Conservation (phyloP, 2,329 filamentous ascomycete species). For the Lasiodiplodia sp. region DNA sequence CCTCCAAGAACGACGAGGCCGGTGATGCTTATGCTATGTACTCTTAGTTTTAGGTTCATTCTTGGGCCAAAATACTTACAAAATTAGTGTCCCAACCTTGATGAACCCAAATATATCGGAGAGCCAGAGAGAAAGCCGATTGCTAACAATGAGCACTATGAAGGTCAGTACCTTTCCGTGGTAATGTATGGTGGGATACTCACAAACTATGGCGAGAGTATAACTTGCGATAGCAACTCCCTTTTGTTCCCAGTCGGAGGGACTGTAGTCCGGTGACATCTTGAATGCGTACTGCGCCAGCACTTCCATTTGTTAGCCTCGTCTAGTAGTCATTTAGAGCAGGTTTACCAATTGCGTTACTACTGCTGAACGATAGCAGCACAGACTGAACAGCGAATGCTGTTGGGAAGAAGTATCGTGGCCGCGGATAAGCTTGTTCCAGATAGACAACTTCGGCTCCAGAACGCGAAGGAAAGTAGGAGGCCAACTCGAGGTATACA, state of each 20-base stretch:
- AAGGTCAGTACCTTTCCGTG: not conserved
- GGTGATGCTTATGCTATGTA: constrained; percentile 37
- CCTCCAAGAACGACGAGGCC: constrained; percentile 43
- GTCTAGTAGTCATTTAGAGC: too few relatives aligned
- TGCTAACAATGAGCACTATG: constrained; percentile 59
- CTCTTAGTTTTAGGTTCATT: not conserved
- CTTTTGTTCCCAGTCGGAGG: constrained; percentile 69
- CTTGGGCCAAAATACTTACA: constrained; percentile 39
- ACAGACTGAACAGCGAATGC: constrained; percentile 58
- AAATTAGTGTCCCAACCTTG: constrained; percentile 70
- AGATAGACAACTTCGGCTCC: constrained; percentile 73
- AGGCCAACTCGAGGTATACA: constrained; percentile 69
- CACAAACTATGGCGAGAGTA: constrained; percentile 64
- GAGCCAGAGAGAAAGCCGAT: constrained; percentile 63
- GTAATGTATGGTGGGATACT: not conserved
- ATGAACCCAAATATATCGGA: constrained; percentile 65
- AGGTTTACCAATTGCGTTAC: constrained; percentile 64
- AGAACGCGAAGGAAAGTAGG: constrained; percentile 71
- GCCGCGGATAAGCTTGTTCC: constrained; percentile 71
- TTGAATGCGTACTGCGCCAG: constrained; percentile 67
- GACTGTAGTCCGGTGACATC: constrained; percentile 56
- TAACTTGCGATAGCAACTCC: constrained; percentile 71
- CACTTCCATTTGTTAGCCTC: constrained; percentile 30
- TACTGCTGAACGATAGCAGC: constrained; percentile 69
- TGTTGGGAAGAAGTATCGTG: constrained; percentile 68